Base-by-base conservation (phyloP, 1,139 yeast genomes). In the Eremothecium sinecaudum region DNA sequence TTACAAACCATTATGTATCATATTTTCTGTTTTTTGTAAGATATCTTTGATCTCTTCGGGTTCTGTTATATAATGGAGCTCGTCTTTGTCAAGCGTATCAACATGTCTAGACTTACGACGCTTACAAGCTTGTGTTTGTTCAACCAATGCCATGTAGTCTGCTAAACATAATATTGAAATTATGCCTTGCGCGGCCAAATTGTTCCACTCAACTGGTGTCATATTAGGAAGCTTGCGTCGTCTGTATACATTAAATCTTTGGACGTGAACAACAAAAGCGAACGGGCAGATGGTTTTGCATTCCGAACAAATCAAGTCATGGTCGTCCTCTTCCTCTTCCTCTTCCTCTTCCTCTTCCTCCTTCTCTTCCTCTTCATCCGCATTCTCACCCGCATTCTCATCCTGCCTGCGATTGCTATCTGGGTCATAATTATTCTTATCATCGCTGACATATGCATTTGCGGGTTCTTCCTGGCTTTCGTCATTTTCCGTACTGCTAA, bases 211-310 rank as follows among this genome's bases (percentile, higher is more conserved):
- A n/a, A 37, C 38, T 2, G 43, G 46, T 5, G 40, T 36, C 32
- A 35, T 35, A 7, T 43, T 27, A 11, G 34, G 34, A 9, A 44
- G 20, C 31, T 35, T 41, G 27, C 47, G 44, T 24, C 41, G 39
- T 32, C 45, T 45, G 3, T 35, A 33, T 8, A 29, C 36, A 22
- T 39, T 40, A 18, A 30, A 24, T 17, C 11, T 16, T n/a, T 4
- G 19, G 25, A 4, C 24, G 23, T 42, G 48, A 5, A 47, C 43
- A 3, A 56, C 49, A 39, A 52, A 56, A 2, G 53, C 51, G 32
- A 56, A 48, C 1, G 62, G 53, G 37, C 66, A 62, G 22, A 61
- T 56, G 2, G 63, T 55, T 26, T 54, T 54, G 40, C 66, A 62
- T 22, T 42, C 37, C 1, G 50, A 34, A 41, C 66, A 62, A 28